A percentile compares a stretch with the other conserved stretches of the same genome.
Conservation (phyloP, 2,329 filamentous ascomycete species). For the Plenodomus lindquistii region DNA sequence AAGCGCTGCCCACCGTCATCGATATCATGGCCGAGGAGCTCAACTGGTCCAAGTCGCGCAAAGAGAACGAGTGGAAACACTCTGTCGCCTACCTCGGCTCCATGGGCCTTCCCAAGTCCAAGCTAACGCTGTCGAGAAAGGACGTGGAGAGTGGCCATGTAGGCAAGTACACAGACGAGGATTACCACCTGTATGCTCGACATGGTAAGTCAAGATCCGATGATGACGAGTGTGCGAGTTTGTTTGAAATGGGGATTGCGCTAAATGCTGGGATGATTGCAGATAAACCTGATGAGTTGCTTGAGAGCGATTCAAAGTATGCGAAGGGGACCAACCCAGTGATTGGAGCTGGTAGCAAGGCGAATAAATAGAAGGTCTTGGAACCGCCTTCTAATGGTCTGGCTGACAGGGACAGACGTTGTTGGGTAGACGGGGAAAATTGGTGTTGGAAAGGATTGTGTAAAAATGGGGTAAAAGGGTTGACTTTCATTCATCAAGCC, state of each 20-base stretch:
- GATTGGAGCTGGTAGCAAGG: constrained; percentile 48
- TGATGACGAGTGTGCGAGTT: constrained; percentile 18
- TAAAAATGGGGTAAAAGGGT: no score
- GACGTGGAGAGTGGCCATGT: constrained; percentile 61
- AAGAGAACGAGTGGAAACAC: constrained; percentile 81
- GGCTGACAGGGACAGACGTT: no score
- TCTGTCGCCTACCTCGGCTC: constrained; percentile 61
- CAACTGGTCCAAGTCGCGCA: constrained; percentile 72
- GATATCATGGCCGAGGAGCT: constrained; percentile 88
- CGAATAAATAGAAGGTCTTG: constrained; percentile 57
- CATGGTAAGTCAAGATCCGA: constrained; percentile 48
- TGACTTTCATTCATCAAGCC: background rate
- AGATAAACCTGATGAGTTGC: constrained; percentile 60
- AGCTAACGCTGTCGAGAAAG: constrained; percentile 58
- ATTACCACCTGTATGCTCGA: constrained; percentile 54
- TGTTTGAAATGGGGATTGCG: constrained; percentile 26
- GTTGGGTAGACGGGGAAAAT: no score
- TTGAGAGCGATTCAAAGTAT: constrained; percentile 55
- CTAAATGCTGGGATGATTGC: constrained; percentile 23
- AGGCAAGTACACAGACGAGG: constrained; percentile 51
- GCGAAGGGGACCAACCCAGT: constrained; percentile 51
- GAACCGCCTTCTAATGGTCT: no score
- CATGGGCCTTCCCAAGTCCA: constrained; percentile 64
- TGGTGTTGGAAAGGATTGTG: no score
- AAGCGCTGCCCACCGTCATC: constrained; percentile 81